Evolutionary conservation across 2,329 filamentous ascomycete genomes (phyloP), one percentile per base, ranked within the genome.

Genomic region (Venturia effusa): DNA sequence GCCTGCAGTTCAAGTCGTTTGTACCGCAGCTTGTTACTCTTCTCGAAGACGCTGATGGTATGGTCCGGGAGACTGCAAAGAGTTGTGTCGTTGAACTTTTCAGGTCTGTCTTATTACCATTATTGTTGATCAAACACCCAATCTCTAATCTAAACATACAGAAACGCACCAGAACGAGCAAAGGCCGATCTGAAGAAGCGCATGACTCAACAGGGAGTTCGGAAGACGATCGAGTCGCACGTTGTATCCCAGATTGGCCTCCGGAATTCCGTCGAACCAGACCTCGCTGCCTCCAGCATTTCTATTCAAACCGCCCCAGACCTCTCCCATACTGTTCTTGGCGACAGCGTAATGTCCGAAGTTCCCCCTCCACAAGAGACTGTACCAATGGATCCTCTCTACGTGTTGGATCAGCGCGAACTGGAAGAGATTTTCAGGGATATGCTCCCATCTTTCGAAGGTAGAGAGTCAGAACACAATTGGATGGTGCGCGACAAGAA

Each of bases 171-270:
- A 19, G 88, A 89, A 68, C 81, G 86, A 64, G 93, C 92, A 61
- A 96, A 96, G 74, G 88, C 88, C 1, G 92, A 97, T 71, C 79
- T 97, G 40, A 94, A 94, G 77, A 88, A 85, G 72, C 91, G 96
- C 75, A 80, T 97, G 66, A 88, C 89, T 72, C 86, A 85, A 70
- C 89, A 89, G 74, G 91, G 91, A 70, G 90, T 97, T 61, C 85
- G 93, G 54, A 90, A 91, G 66, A 88, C 90, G 17, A 97, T 96
- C 70, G 88, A 90, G 67, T 84, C 87, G 64, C 88, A 88, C 67
- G 94, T 97, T 66, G 82, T 92, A 57, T 84, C 88, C 64, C 87
- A 88, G 67, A 82, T 96, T 63, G 83, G 82, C 7, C 84, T 88
- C 32, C 75, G 78, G 76, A 51, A 65, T 65, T 40, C 71, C 67